These are phyloP conservation scores for Clonostachys sp. DNA, from an alignment of 2,329 filamentous ascomycete genomes.

Conservation along the genomic window DNA sequence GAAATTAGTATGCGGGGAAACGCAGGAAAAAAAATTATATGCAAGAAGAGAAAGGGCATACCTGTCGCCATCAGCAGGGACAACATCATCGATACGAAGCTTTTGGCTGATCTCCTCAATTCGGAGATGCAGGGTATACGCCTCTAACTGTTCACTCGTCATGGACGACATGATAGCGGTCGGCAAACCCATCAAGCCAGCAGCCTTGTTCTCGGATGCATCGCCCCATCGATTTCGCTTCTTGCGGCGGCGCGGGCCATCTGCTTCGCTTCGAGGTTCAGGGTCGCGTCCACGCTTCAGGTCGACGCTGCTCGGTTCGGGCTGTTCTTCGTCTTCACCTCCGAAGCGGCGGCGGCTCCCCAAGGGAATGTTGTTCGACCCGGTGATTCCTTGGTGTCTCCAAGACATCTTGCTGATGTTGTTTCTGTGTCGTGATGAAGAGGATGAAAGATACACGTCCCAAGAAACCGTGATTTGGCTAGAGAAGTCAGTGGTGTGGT, in stretches of 20 bases:
- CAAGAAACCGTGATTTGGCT: too few relatives aligned
- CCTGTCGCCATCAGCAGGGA: slow-evolving; percentile 94
- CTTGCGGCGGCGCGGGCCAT: slow-evolving; percentile 86
- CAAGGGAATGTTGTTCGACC: slow-evolving; percentile 95
- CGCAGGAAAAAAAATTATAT: not conserved
- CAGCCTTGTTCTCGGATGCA: slow-evolving; percentile 95
- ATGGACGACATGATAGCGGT: slow-evolving; percentile 96
- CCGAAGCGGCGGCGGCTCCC: slow-evolving; percentile 80
- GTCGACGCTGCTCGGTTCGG: slow-evolving; percentile 32
- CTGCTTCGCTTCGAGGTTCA: slow-evolving; percentile 62
- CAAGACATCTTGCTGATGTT: slow-evolving; percentile 47
- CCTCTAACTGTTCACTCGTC: slow-evolving; percentile 97
- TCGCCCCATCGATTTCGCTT: slow-evolving; percentile 99
- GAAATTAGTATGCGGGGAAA: slow-evolving; percentile 6
- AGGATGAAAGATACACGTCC: too few relatives aligned
- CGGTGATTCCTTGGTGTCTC: slow-evolving; percentile 81
- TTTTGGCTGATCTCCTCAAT: slow-evolving; percentile 99
- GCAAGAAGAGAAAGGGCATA: slow-evolving; percentile 37
- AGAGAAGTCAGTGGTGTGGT: too few relatives aligned
- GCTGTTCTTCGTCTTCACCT: slow-evolving; percentile 49
- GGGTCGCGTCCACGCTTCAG: slow-evolving; percentile 91
- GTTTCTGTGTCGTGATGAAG: not conserved
- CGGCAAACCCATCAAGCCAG: slow-evolving; percentile 93
- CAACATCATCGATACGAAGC: slow-evolving; percentile 97
- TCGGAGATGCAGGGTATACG: slow-evolving; percentile 91